phyloP scores from a whole-genome alignment of 495 filamentous ascomycete genomes.

The Hyaloscypha finlandica region DNA sequence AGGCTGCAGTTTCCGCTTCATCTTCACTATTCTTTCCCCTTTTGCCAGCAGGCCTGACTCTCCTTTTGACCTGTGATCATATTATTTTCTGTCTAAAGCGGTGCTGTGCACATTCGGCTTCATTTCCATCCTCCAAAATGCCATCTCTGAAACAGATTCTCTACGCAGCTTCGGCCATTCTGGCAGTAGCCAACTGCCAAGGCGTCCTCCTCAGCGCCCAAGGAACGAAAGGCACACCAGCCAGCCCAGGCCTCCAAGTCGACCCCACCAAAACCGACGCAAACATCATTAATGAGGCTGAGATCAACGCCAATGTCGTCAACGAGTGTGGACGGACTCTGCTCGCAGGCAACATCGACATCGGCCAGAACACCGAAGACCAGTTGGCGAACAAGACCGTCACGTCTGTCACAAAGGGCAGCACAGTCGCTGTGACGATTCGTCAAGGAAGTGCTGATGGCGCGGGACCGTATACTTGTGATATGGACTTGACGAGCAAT shows the following conservation, averaged over 20 bases:
- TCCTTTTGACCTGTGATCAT: not conserved
- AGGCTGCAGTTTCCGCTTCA: not conserved
- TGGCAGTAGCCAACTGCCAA: conserved; percentile 34
- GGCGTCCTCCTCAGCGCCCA: conserved; percentile 46
- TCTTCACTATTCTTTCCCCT: not conserved
- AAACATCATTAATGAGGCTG: conserved; percentile 52
- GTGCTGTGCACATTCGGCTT: conserved; percentile 5
- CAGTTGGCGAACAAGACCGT: conserved; percentile 44
- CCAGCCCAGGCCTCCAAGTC: conserved; percentile 46
- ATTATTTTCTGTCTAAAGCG: not conserved
- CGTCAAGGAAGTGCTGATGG: conserved; percentile 57
- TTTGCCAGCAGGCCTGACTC: conserved; percentile 7
- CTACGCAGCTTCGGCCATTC: not conserved
- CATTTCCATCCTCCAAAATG: not conserved
- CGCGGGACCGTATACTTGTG: conserved; percentile 54
- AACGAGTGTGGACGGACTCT: conserved; percentile 52
- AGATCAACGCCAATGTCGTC: conserved; percentile 46
- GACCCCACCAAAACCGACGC: conserved; percentile 52
- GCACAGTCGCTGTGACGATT: conserved; percentile 44
- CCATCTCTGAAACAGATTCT: conserved; percentile 2
- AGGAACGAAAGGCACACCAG: conserved; percentile 39
- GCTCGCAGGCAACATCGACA: conserved; percentile 53
- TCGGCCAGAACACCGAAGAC: conserved; percentile 54
- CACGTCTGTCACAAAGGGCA: conserved; percentile 45
- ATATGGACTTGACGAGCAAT: conserved; percentile 46